phyloP scores from a whole-genome alignment of 1,139 yeast species.

The Yamadazyma blattariae region DNA sequence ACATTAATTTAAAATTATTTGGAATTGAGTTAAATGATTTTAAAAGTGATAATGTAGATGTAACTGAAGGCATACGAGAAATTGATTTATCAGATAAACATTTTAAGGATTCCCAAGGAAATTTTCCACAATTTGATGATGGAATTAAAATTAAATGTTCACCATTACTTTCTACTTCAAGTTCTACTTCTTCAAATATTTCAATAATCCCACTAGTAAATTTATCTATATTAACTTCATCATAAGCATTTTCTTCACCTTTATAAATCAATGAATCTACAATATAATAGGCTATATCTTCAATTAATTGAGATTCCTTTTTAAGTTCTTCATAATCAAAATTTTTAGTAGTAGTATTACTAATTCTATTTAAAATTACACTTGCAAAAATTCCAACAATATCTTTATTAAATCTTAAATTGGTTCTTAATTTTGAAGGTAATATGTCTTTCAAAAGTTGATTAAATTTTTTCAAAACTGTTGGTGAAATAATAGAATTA shows the following conservation, averaged over 20 bases:
- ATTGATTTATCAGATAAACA: constrained; percentile 54
- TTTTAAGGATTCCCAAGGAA: constrained; percentile 90
- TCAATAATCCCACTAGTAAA: constrained; percentile 43
- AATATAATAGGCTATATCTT: constrained; percentile 63
- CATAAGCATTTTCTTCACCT: constrained; percentile 64
- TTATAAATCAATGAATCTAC: constrained; percentile 59
- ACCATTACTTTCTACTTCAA: neutral
- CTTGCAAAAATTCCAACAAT: neutral
- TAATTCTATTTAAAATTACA: neutral
- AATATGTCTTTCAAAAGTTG: constrained; percentile 8
- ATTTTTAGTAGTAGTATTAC: neutral
- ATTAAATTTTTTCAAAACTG: constrained; percentile 3
- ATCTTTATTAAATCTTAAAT: neutral
- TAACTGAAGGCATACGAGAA: constrained; percentile 73
- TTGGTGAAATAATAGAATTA: neutral
- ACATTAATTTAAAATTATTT: constrained; percentile 16
- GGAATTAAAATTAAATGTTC: constrained; percentile 68
- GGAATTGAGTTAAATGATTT: neutral
- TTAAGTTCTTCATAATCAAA: neutral
- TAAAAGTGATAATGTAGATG: constrained; percentile 25
- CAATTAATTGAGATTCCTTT: constrained; percentile 26
- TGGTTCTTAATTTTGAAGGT: constrained; percentile 2
- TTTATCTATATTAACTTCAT: constrained; percentile 59
- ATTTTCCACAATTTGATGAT: constrained; percentile 56
- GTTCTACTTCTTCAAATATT: constrained; percentile 19